Evolutionary conservation across 1,139 yeast species (phyloP), one percentile per base, ranked within the genome.

Genomic region (Saccharomyces hybrid): DNA sequence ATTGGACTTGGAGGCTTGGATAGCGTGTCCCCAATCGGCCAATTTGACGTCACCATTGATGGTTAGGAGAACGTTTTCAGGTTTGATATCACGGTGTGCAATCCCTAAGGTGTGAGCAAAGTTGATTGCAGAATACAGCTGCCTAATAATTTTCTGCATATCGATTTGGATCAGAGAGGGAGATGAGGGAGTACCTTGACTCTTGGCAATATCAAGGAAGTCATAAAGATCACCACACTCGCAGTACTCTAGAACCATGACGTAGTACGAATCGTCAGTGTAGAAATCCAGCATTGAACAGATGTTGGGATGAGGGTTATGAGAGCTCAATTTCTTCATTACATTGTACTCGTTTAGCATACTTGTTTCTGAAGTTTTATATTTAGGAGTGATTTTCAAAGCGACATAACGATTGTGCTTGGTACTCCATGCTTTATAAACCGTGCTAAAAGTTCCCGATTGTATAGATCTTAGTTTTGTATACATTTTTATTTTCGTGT

Each of bases 11-110:
- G 75, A 73, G 14, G 75, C 72, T 16, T 84, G 79, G 8, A 95
- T 84, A 5, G 95, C 91, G 59, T 88, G 78, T 0, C 96, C 96
- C 90, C 95, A 88, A 70, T 88, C 96, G 54, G 95, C 88, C 54
- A 88, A 74, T 67, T 87, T 88, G 61, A 88, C 79, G 77, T 86
- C 80, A 61, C 88, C 91, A 53, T 83, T 83, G 11, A 60, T 58
- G 52, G 83, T 78, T 59, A 88, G 79, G 57, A 88, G 75, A 50
- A 88, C 82, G 69, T 88, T 88, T 69, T 88, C 96, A 0, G 96
- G 96, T 70, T 88, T 88, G 63, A 88, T 82, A 68, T 88, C 96
- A 52, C 96, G 78, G 70, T 88, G 96, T 64, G 82, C 88, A 38
- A 89, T 86, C 7, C 86, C 85, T 53, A 76, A 73, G 8, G 80